These are phyloP conservation scores for Fragaria nilgerrensis DNA, from an alignment of 306 rosid genomes.

Conservation along the genomic window DNA sequence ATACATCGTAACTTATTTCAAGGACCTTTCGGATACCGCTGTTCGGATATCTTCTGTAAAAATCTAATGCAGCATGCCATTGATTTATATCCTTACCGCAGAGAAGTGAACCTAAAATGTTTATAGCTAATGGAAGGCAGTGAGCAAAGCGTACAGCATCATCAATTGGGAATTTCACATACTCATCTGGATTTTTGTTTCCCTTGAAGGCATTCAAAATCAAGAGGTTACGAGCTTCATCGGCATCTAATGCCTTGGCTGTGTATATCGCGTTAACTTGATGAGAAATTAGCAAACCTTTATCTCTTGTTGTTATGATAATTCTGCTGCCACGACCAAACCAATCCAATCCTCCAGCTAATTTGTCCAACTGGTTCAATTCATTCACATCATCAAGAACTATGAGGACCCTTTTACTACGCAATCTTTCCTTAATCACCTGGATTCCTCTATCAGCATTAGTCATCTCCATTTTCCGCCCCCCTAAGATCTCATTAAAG, in stretches of 20 bases:
- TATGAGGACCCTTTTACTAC: neutral
- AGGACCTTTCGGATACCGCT: neutral
- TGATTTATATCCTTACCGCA: constrained; percentile 11
- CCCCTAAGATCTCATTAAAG: neutral
- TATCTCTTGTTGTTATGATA: neutral
- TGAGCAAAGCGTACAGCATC: neutral
- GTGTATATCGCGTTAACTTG: neutral
- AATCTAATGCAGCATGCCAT: neutral
- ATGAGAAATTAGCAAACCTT: neutral
- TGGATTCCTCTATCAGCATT: neutral
- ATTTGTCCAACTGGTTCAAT: neutral
- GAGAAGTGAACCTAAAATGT: constrained; percentile 37
- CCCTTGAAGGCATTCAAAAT: neutral
- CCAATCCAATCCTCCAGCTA: neutral
- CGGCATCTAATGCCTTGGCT: neutral
- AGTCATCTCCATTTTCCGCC: neutral
- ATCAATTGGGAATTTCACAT: neutral
- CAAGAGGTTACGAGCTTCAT: neutral
- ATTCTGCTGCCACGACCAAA: neutral
- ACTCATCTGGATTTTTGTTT: neutral
- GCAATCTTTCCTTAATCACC: neutral
- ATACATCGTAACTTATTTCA: constrained; percentile 20
- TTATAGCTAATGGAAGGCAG: constrained; percentile 33
- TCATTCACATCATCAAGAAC: neutral
- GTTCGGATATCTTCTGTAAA: neutral